Evolutionary conservation across 108 stramenopile species (phyloP), one percentile per base, ranked within the genome.

Genomic region (Cylindrotheca closterium): DNA sequence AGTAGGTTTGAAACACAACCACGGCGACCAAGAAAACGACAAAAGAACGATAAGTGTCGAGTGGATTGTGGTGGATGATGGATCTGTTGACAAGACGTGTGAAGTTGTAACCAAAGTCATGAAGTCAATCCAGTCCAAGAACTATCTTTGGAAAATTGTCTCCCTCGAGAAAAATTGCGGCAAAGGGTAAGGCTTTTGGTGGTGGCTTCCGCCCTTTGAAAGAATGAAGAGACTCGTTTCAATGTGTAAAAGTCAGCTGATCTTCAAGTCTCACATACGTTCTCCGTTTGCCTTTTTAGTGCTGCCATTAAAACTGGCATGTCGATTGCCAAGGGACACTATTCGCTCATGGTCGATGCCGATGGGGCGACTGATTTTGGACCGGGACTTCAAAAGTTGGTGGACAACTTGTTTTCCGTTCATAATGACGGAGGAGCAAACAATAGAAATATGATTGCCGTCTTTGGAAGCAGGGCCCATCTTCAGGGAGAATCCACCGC

Each of bases 11-110:
- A 27, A 33, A 26, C 47, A 30, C 18, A 3, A 47, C 18, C n/a
- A 42, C 18, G 17, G n/a, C 53, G 25, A 64, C 28, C 8, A 37
- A 1, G 15, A 58, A 18, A 4, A 56, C 47, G 25, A 12, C 25
- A 50, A 23, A 30, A 68, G 26, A 51, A 50, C 22, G 24, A 47
- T 12, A 33, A 54, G 61, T 55, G 68, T 81, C 33, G 88, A 92
- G 78, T 74, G 88, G 70, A 75, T 93, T n/a, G 45, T 93, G 10
- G 92, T 93, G 12, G 77, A 87, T 70, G 92, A 93, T 73, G 92
- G 92, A 18, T 93, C 92, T 1, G 79, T 65, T 4, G 92, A 93
- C 63, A 55, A 68, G 19, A 93, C 89, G 8, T 60, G 55, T 29
- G 65, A 68, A 51, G 76, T 82, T 5, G 84, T 78, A 28, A 21